Base-by-base conservation (phyloP, 2,329 filamentous ascomycete genomes). In the Beauveria sp. region DNA sequence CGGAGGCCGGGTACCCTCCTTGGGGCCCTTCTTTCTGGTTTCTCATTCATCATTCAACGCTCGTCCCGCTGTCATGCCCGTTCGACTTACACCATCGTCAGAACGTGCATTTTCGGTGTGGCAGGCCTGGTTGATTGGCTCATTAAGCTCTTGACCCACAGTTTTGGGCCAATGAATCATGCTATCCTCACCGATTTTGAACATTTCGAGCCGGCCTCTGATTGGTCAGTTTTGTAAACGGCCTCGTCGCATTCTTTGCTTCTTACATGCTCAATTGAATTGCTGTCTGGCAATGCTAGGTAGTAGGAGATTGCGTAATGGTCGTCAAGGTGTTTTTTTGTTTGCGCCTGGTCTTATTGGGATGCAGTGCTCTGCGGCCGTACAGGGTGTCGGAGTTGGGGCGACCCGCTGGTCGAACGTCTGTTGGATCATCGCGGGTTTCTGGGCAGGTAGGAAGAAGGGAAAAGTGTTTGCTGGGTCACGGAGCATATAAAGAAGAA, bases 11-110 rank as follows among this genome's bases (percentile, higher is more conserved):
- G 57, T 59, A 54, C 57, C 57, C 58, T 55, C 41, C 46, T 55
- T 14, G 50, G 58, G 58, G 20, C 51, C 50, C 28, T 55, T 55
- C 51, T 55, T 61, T 55, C 55, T 61, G 50, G 58, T 61, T 59
- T 59, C 58, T 30, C 51, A 55, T 61, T 24, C 50, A 54, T 54
- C 50, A 55, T 48, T 41, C 50, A 61, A 55, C 50, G 50, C 50
- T 55, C 44, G 50, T 55, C 57, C 57, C 57, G 57, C 57, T 50
- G 57, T 50, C 46, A 59, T 59, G 58, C 52, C 47, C 34, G 24
- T 41, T 68, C 68, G 62, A 75, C 73, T 75, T 75, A 75, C 73
- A 75, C 72, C 70, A 70, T 70, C 71, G 66, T 66, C 65, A 67
- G 57, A 63, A 34, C 66, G 66, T 61, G 67, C 69, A 70, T 70